Conservation (phyloP, 345 rosid genomes). For the Kandelia obovata region DNA sequence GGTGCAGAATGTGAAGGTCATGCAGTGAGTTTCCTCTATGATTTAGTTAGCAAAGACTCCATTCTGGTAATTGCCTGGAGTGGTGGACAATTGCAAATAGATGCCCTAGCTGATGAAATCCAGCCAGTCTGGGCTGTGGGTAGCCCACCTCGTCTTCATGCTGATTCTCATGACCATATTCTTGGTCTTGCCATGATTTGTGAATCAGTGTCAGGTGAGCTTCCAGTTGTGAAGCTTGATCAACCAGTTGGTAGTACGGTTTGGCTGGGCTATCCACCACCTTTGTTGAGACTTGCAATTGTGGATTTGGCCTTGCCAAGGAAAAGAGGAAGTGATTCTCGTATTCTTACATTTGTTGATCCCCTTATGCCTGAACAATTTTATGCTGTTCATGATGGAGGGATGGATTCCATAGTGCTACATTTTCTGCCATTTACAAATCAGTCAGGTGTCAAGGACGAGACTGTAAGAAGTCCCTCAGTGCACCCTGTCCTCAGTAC, state of each 20-base stretch:
- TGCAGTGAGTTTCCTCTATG: conserved; percentile 76
- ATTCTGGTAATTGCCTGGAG: conserved; percentile 95
- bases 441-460: conserved; percentile 70
- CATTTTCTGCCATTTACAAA: conserved; percentile 93
- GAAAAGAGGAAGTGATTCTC: conserved; percentile 40
- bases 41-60: conserved; percentile 80
- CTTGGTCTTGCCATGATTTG: conserved; percentile 90
- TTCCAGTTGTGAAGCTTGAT: conserved; percentile 49
- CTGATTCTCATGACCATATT: conserved; percentile 50
- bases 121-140: conserved; percentile 87
- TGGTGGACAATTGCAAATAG: conserved; percentile 90
- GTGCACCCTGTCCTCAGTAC: conserved; percentile 85
- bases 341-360: conserved; percentile 57
- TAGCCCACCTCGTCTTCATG: conserved; percentile 69
- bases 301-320: conserved; percentile 88
- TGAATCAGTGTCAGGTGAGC: conserved; percentile 50
- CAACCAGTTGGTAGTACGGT: conserved; percentile 57
- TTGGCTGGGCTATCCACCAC: conserved; percentile 91
- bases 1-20: conserved; percentile 77
- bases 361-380: conserved; percentile 83
- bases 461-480: conserved; percentile 63
- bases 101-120: conserved; percentile 94
- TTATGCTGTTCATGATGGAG: conserved; percentile 71
- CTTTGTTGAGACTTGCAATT: conserved; percentile 77
- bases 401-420: conserved; percentile 78